Evolutionary conservation across 1,284 basidiomycete genomes (phyloP).

Genomic region (Papiliotrema nemorosa): DNA sequence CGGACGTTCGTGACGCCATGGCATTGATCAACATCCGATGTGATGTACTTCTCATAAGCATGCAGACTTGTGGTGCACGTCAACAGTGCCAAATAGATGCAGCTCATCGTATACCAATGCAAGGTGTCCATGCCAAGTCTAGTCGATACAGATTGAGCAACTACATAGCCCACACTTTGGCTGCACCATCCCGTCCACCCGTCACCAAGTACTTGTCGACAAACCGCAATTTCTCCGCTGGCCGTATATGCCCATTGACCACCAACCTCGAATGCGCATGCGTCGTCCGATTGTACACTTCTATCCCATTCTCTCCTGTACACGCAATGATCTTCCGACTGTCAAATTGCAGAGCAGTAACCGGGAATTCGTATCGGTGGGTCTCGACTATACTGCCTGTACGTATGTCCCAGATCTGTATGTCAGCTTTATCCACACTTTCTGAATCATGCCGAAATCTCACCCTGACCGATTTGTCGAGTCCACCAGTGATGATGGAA

Average conservation of each 20-base stretch:
- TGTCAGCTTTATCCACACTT: slow-evolving; percentile 1
- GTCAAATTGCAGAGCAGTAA: slow-evolving; percentile 93
- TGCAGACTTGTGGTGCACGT: too few species aligned
- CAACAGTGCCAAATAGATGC: too few species aligned
- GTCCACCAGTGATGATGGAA: slow-evolving; percentile 83
- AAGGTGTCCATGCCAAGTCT: too few species aligned
- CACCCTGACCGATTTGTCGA: slow-evolving; percentile 90
- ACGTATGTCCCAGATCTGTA: slow-evolving; percentile 92
- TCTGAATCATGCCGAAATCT: slow-evolving; percentile 35
- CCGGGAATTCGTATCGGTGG: slow-evolving; percentile 83
- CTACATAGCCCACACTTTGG: slow-evolving; percentile 94
- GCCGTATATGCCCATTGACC: slow-evolving; percentile 87
- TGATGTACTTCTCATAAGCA: too few species aligned
- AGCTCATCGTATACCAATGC: too few species aligned
- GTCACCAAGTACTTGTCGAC: slow-evolving; percentile 95
- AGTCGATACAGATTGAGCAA: too few species aligned
- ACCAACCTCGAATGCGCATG: slow-evolving; percentile 78
- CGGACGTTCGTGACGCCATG: too few species aligned
- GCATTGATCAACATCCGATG: too few species aligned
- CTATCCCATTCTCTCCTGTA: slow-evolving; percentile 88
- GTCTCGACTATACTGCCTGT: slow-evolving; percentile 85
- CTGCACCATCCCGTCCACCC: slow-evolving; percentile 78
- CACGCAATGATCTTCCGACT: slow-evolving; percentile 89
- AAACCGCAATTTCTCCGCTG: slow-evolving; percentile 85
- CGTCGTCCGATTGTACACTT: slow-evolving; percentile 94